Evolutionary conservation across 1,284 basidiomycete genomes (phyloP).

Genomic region (Rhodotorula sp.): DNA sequence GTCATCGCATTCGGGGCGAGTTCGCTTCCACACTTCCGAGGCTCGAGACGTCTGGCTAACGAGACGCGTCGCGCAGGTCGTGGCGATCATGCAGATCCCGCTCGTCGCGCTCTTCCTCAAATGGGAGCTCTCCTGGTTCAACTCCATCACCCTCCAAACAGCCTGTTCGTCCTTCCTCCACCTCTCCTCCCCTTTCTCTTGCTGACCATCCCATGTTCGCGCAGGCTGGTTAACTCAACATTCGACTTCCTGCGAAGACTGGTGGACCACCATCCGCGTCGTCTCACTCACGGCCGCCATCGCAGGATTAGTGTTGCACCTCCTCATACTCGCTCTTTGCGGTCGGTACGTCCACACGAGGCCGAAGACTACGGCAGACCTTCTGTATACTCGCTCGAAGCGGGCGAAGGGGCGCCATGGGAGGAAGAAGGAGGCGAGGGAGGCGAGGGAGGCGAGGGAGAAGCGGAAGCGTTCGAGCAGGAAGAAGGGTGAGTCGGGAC

Average conservation of each 20-base stretch:
- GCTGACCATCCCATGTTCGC: no score
- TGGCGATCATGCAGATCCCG: constrained; percentile 25
- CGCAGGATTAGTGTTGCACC: not conserved
- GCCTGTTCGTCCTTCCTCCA: not conserved
- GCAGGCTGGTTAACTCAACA: not conserved
- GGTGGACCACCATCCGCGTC: constrained; percentile 4
- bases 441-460: not conserved
- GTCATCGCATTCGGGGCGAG: constrained; percentile 20
- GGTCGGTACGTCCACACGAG: constrained; percentile 5
- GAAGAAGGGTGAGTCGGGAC: not conserved
- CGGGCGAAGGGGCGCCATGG: not conserved
- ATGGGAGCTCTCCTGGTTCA: constrained; percentile 10
- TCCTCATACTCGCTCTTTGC: constrained; percentile 5
- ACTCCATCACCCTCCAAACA: constrained; percentile 4
- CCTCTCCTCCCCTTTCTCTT: no score
- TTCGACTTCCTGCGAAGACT: not conserved
- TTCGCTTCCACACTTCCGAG: not conserved
- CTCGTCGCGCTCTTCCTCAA: constrained; percentile 14
- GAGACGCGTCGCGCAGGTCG: not conserved
- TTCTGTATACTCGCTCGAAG: not conserved
- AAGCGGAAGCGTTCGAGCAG: not conserved
- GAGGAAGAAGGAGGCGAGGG: not conserved
- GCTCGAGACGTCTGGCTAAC: no score
- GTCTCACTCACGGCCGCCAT: not conserved
- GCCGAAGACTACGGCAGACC: not conserved